phyloP scores from a whole-genome alignment of 2,329 filamentous ascomycete genomes.

The Lasiodiplodia sp. region DNA sequence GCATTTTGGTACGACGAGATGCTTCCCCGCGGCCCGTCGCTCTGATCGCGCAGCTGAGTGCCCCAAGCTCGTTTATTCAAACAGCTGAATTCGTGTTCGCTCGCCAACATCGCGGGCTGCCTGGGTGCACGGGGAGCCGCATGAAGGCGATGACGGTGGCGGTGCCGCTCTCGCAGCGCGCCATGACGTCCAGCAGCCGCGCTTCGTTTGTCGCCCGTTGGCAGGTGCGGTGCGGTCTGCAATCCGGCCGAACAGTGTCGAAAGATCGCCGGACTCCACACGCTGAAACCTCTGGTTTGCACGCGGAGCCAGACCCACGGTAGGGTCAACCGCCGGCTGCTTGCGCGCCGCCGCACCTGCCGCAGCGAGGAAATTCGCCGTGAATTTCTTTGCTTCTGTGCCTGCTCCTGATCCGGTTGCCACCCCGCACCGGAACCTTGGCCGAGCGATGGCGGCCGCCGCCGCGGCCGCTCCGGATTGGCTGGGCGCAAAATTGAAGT shows the following conservation, averaged over 20 bases:
- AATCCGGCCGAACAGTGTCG: neutral
- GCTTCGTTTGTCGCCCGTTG: neutral
- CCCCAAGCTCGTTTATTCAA: neutral
- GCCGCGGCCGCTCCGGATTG: neutral
- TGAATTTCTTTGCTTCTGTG: neutral
- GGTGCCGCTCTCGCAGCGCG: neutral
- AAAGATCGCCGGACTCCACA: neutral
- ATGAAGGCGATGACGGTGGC: neutral
- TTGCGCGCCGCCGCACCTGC: neutral
- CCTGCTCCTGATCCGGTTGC: slow-evolving; percentile 8
- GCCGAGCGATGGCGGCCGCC: neutral
- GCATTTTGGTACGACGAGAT: slow-evolving; percentile 1
- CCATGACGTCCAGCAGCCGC: neutral
- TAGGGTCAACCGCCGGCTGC: neutral
- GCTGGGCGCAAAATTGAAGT: slow-evolving; percentile 6
- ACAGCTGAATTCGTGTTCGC: neutral
- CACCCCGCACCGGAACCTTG: slow-evolving; percentile 11
- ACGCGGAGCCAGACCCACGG: neutral
- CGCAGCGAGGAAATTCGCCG: slow-evolving; percentile 2
- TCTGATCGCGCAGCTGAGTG: neutral
- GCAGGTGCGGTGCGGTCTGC: neutral
- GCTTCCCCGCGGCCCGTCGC: slow-evolving; percentile 1
- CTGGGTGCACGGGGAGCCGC: neutral
- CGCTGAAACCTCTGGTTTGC: slow-evolving; percentile 2
- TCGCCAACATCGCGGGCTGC: neutral